Evolutionary conservation across 345 rosid genomes (phyloP), one percentile per base, ranked within the genome.

Genomic region (Boechera divaricarpa): DNA sequence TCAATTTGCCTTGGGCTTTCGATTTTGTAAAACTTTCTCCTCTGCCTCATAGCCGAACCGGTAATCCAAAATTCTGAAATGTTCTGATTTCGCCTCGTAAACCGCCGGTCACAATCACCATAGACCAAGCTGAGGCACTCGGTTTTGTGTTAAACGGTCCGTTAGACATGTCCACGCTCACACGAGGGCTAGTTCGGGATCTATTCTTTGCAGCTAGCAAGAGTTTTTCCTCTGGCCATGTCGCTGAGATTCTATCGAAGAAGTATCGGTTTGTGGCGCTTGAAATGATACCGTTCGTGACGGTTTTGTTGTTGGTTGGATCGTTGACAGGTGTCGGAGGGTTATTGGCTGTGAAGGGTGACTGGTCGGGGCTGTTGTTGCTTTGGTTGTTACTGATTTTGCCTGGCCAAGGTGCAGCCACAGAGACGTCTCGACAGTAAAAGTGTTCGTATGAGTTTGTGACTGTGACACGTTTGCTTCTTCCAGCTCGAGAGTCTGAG

Each of bases 371-470:
- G 73, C 77, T 83, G 84, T 42, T 69, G 73, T 63, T 83, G 41
- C 65, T 77, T 9, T 77, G 58, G 38, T 85, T 90, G 42, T 87
- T 90, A 26, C 72, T 77, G 29, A 51, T 42, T 75, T 84, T 77
- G 72, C 97, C 98, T 6, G 97, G 97, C 98, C 98, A 94, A 63
- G 98, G 97, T 56, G 87, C 81, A 26, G 97, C 98, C 70, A 85
- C 87, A 0, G 92, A 90, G 24, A 88, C 98, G 67, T 89, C 98
- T 78, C 86, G 96, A 78, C 95, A 92, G 69, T 88, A 91, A 73
- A 94, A 94, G 81, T 92, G 85, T 79, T 94, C 98, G 36, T 88
- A 90, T 5, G 93, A 89, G 70, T 38, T 84, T 2, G 97, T 90
- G 41, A 86, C 84, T 11, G 92, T 84, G 59, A 88, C 87, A 76